Evolutionary conservation across 2,329 filamentous ascomycete genomes (phyloP).

Genomic region (Ophiostoma triangulosporum): DNA sequence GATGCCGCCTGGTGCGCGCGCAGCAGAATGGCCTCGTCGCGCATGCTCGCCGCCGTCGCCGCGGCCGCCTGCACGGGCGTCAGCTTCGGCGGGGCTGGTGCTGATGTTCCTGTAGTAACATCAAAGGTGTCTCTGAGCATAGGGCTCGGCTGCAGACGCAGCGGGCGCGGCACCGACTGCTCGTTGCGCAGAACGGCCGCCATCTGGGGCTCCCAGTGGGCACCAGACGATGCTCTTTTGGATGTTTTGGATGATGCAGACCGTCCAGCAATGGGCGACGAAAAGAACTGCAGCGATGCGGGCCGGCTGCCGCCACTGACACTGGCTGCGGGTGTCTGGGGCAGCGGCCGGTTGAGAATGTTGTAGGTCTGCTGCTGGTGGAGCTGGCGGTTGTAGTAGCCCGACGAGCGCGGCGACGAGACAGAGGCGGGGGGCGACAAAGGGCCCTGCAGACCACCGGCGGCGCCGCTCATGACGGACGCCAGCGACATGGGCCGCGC

Average conservation of each 20-base stretch:
- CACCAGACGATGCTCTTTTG: background rate
- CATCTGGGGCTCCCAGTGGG: background rate
- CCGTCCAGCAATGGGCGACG: background rate
- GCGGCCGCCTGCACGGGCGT: background rate
- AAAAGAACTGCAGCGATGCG: conserved; percentile 2
- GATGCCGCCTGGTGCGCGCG: conserved; percentile 6
- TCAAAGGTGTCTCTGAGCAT: background rate
- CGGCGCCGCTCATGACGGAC: background rate
- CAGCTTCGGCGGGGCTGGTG: background rate
- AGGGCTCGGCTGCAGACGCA: conserved; percentile 6
- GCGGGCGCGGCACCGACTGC: conserved; percentile 3
- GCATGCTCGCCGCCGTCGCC: background rate
- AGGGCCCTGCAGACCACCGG: background rate
- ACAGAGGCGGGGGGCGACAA: conserved; percentile 2
- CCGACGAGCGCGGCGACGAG: conserved; percentile 2
- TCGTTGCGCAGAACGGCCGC: background rate
- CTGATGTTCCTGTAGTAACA: too few species aligned
- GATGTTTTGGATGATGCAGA: background rate
- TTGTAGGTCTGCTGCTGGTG: background rate
- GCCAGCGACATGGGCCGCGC: conserved; percentile 4
- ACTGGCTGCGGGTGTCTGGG: conserved; percentile 5
- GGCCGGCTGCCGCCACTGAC: conserved; percentile 4
- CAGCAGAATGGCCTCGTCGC: conserved; percentile 1
- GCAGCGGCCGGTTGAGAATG: conserved; percentile 7
- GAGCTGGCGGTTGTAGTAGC: background rate